Conservation (phyloP, 129 eudicot species). For the Heracleum sosnowskyi region DNA sequence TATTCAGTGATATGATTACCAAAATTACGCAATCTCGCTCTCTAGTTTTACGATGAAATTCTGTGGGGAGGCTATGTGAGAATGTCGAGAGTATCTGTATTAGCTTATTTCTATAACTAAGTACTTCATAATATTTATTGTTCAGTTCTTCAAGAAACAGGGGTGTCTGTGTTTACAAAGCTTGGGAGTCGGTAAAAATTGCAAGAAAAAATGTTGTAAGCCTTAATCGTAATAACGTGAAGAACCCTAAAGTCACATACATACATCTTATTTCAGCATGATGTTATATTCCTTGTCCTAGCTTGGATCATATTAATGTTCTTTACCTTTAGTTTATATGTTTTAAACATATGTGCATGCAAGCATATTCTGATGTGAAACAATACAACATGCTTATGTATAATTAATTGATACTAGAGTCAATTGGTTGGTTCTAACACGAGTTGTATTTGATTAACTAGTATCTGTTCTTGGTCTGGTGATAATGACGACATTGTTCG, state of each 20-base stretch:
- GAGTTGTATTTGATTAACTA: neutral
- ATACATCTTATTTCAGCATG: neutral
- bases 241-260: neutral
- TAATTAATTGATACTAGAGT: neutral
- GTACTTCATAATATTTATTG: neutral
- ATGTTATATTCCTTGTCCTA: neutral
- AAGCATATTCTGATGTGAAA: neutral
- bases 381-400: neutral
- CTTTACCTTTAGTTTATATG: neutral
- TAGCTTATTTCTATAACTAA: neutral
- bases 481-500: slow-evolving; percentile 83
- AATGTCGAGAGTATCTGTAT: neutral
- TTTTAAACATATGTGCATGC: neutral
- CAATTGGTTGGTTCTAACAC: neutral
- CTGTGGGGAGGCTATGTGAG: neutral
- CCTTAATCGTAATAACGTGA: neutral
- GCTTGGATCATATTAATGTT: neutral
- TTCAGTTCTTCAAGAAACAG: neutral
- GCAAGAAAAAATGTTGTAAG: neutral
- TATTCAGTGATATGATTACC: neutral
- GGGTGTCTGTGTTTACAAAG: neutral
- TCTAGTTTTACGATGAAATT: neutral
- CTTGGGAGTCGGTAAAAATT: neutral
- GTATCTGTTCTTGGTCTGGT: slow-evolving; percentile 75
- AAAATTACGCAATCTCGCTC: neutral